Evolutionary conservation across 1,139 yeast species (phyloP).

Genomic region (Diutina neorugosa): DNA sequence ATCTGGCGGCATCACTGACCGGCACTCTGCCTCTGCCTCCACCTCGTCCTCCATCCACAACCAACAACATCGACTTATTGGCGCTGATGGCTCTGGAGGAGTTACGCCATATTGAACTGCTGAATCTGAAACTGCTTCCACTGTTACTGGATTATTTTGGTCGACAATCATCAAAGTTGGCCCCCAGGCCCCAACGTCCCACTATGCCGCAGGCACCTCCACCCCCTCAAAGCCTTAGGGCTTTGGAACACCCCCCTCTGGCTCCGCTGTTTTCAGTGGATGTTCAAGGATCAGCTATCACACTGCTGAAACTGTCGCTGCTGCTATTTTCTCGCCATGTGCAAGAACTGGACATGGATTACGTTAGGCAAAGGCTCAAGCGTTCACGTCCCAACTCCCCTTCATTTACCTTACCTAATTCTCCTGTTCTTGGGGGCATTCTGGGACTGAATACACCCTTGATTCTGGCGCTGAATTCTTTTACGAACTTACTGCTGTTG

Average conservation of each 20-base stretch:
- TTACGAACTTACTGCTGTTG: conserved; percentile 29
- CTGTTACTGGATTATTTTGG: conserved; percentile 41
- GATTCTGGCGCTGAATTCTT: conserved; percentile 31
- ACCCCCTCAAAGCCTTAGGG: neutral
- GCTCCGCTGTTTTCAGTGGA: neutral
- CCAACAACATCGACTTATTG: conserved; percentile 51
- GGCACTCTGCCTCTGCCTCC: neutral
- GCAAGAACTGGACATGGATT: conserved; percentile 33
- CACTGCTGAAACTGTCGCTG: conserved; percentile 2
- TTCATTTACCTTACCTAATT: conserved; percentile 16
- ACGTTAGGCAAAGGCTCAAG: conserved; percentile 41
- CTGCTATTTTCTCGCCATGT: conserved; percentile 7
- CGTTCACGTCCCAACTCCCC: conserved; percentile 70
- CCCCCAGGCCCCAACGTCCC: neutral
- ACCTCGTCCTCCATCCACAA: neutral
- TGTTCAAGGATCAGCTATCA: neutral
- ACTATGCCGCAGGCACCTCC: neutral
- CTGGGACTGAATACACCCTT: conserved; percentile 32
- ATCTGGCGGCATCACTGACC: neutral
- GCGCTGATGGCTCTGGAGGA: conserved; percentile 82
- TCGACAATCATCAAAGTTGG: neutral
- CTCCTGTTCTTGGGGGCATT: conserved; percentile 19
- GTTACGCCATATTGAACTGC: conserved; percentile 32
- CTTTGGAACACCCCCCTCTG: neutral
- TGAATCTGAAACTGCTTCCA: conserved; percentile 47